Percentiles rank a stretch among this genome's conserved stretches.
Evolutionary conservation across 1,284 basidiomycete genomes (phyloP).

Genomic region (Rhodotorula mucilaginosa): DNA sequence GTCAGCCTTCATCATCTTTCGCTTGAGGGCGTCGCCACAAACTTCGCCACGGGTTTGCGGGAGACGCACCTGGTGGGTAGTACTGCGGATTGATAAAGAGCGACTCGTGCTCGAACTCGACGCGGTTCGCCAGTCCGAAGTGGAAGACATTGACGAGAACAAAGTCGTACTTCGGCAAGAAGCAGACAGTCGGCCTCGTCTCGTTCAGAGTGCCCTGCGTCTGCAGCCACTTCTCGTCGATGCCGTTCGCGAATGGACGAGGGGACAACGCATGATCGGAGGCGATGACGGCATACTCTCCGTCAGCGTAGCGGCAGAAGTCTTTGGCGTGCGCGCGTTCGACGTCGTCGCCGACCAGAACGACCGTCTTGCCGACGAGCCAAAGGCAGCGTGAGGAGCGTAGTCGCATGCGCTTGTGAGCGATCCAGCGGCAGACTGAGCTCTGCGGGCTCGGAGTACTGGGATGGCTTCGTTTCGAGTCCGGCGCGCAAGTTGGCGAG

Average conservation of each 20-base stretch:
- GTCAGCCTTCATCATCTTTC: neutral
- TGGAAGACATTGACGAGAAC: slow-evolving; percentile 35
- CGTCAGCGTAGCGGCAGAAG: slow-evolving; percentile 36
- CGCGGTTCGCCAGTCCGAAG: slow-evolving; percentile 35
- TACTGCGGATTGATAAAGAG: slow-evolving; percentile 29
- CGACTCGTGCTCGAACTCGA: slow-evolving; percentile 37
- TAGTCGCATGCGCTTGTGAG: no score
- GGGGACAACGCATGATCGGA: slow-evolving; percentile 36
- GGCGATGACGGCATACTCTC: slow-evolving; percentile 28
- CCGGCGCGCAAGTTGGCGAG: slow-evolving; percentile 23
- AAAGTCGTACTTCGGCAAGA: slow-evolving; percentile 35
- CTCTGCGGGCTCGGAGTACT: neutral
- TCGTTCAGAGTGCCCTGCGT: slow-evolving; percentile 7
- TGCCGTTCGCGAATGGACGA: slow-evolving; percentile 34
- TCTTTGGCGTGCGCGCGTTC: slow-evolving; percentile 36
- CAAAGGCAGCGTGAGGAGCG: slow-evolving; percentile 24
- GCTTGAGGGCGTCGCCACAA: no score
- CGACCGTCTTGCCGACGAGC: slow-evolving; percentile 35
- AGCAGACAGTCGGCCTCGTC: slow-evolving; percentile 34
- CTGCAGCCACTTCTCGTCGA: slow-evolving; percentile 33
- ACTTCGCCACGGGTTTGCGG: no score
- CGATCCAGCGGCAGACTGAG: slow-evolving; percentile 15
- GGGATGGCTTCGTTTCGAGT: neutral
- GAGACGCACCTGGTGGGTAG: slow-evolving; percentile 32
- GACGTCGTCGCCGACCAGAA: slow-evolving; percentile 39